phyloP scores from a whole-genome alignment of 176 grass and related monocot species.

The Carex myosuroides region DNA sequence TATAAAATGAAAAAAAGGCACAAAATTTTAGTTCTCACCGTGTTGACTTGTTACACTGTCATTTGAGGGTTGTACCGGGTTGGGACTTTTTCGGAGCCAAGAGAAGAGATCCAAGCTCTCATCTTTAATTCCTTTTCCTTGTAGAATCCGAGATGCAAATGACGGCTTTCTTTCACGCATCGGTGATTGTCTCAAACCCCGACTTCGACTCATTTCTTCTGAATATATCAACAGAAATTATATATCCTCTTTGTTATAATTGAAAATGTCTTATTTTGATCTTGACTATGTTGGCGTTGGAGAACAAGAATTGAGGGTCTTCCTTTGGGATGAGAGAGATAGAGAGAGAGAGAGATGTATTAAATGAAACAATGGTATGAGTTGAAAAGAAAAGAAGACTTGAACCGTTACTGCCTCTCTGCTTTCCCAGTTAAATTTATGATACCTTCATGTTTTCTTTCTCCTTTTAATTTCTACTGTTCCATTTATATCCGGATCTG shows the following conservation, averaged over 20 bases:
- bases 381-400: slow-evolving; percentile 6
- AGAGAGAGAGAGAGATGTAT: not conserved
- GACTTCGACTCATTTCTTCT: not conserved
- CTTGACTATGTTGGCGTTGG: not conserved
- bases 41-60: not conserved
- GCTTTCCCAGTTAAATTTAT: slow-evolving; percentile 18
- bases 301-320: slow-evolving; percentile 4
- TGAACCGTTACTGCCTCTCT: slow-evolving; percentile 14
- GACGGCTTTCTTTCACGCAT: slow-evolving; percentile 13
- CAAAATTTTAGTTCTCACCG: not conserved
- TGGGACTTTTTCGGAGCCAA: slow-evolving; percentile 13
- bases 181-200: slow-evolving; percentile 1
- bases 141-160: slow-evolving; percentile 4
- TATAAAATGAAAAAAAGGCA: not conserved
- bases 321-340: not conserved
- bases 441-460: not conserved
- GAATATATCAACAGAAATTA: not conserved
- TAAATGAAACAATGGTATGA: not conserved
- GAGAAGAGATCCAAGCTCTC: slow-evolving; percentile 25
- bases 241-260: not conserved
- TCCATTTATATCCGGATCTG: not conserved
- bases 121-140: slow-evolving; percentile 16
- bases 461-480: not conserved
- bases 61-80: not conserved
- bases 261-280: not conserved